Evolutionary conservation across 495 filamentous ascomycete species (phyloP), one percentile per base, ranked within the genome.

Genomic region (Trichoderma orchidacearum): DNA sequence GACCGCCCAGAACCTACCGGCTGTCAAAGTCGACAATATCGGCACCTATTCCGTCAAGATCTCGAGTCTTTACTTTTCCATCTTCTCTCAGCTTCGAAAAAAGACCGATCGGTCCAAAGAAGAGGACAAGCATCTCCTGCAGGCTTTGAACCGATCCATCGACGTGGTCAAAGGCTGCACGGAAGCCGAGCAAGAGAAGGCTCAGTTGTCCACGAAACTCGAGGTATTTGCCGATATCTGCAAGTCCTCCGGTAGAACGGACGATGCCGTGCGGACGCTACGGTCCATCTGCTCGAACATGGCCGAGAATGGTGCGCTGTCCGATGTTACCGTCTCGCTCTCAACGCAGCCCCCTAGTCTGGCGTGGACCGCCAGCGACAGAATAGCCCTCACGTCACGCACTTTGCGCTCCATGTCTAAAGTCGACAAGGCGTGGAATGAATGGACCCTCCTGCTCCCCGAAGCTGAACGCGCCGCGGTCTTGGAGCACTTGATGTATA

Each of bases 21-120:
- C 73, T 17, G 59, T 59, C 28, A 65, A 63, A 12, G 56, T 57
- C 6, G 67, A 67, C n/a, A 58, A 68, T 3, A 62, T 66, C 9
- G 55, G 62, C 17, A 72, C 69, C 17, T 76, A 77, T 67, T 65
- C 80, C 52, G 73, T 82, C 27, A 78, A 84, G 64, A 73, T 95
- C 29, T 93, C 89, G 0, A 89, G 91, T 64, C 71, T 89, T 15
- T 91, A 89, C 64, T 93, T 86, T 74, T 74, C 82, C 21, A 78
- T 84, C 23, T 77, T 72, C 60, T 60, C 71, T 6, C 56, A 59
- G 11, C 63, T 78, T 32, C 64, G 66, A 29, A 67, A 71, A 50
- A 66, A 70, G 30, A 30, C 64, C 0, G 59, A 57, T 6, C 65
- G 68, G 31, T 58, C 66, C 1, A 75, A 74, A 51, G 73, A 78